Conservation (phyloP, 805 yeast species). For the Saccharomyces mikatae region DNA sequence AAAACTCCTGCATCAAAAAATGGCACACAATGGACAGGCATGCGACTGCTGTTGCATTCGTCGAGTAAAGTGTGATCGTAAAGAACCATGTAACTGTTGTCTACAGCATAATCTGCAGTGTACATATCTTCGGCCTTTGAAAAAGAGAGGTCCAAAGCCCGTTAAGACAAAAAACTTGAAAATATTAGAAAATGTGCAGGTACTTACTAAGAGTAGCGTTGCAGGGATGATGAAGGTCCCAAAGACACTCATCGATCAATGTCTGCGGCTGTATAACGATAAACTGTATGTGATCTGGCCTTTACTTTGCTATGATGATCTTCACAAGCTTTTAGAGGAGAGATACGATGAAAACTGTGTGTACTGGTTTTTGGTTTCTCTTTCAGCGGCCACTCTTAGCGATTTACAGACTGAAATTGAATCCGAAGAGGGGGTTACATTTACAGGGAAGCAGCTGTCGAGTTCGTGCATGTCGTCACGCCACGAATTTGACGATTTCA, state of each 20-base stretch:
- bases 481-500: conserved; percentile 71
- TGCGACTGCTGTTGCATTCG: not conserved
- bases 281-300: not conserved
- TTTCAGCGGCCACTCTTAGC: not conserved
- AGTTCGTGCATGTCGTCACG: conserved; percentile 85
- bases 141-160: not conserved
- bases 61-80: not conserved
- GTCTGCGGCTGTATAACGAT: not conserved
- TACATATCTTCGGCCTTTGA: not conserved
- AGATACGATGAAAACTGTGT: not conserved
- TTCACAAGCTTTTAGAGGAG: not conserved
- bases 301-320: not conserved
- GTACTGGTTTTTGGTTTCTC: not conserved
- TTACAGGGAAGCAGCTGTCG: conserved; percentile 44
- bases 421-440: conserved; percentile 63
- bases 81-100: not conserved
- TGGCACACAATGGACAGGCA: not conserved
- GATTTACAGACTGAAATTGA: conserved; percentile 72
- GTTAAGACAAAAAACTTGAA: not conserved
- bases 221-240: not conserved
- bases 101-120: not conserved
- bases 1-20: not conserved
- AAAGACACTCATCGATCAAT: not conserved
- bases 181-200: not conserved
- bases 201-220: not conserved